Conservation (phyloP, 345 rosid genomes). For the Geranium rotundifolium region DNA sequence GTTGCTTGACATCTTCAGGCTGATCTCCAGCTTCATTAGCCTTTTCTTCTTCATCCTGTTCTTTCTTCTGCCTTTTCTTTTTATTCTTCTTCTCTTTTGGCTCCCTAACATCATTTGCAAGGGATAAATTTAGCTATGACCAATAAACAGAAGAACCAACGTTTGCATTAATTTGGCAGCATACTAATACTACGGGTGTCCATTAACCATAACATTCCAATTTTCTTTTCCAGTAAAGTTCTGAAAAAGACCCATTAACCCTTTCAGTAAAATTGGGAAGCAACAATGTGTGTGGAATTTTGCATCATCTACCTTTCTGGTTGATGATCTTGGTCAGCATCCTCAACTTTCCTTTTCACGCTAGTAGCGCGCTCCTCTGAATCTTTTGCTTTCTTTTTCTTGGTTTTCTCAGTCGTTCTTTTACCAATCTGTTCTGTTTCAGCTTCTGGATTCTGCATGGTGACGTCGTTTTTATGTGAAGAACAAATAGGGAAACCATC, state of each 20-base stretch:
- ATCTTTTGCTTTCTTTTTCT: slow-evolving; percentile 24
- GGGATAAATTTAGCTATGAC: slow-evolving; percentile 1
- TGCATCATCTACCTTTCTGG: slow-evolving; percentile 41
- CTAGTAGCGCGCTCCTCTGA: slow-evolving; percentile 19
- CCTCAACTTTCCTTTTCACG: slow-evolving; percentile 58
- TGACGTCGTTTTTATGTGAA: slow-evolving; percentile 19
- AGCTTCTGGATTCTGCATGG: slow-evolving; percentile 15
- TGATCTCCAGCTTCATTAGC: slow-evolving; percentile 15
- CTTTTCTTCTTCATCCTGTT: slow-evolving; percentile 19
- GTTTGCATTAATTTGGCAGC: too few species aligned
- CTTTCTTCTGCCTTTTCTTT: slow-evolving; percentile 49
- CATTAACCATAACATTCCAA: background rate
- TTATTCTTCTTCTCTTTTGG: too few species aligned
- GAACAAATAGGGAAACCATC: slow-evolving; percentile 72
- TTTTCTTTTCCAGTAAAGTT: background rate
- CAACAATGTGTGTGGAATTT: background rate
- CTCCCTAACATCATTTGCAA: slow-evolving; percentile 44
- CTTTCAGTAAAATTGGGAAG: background rate
- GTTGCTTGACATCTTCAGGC: slow-evolving; percentile 24
- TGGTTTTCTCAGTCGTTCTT: slow-evolving; percentile 11
- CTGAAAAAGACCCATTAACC: background rate
- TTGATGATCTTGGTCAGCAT: slow-evolving; percentile 37
- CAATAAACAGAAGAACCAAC: background rate
- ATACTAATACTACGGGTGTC: too few species aligned
- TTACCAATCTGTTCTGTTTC: slow-evolving; percentile 14